phyloP scores from a whole-genome alignment of 2,329 filamentous ascomycete genomes.

The Neoascochyta sp. region DNA sequence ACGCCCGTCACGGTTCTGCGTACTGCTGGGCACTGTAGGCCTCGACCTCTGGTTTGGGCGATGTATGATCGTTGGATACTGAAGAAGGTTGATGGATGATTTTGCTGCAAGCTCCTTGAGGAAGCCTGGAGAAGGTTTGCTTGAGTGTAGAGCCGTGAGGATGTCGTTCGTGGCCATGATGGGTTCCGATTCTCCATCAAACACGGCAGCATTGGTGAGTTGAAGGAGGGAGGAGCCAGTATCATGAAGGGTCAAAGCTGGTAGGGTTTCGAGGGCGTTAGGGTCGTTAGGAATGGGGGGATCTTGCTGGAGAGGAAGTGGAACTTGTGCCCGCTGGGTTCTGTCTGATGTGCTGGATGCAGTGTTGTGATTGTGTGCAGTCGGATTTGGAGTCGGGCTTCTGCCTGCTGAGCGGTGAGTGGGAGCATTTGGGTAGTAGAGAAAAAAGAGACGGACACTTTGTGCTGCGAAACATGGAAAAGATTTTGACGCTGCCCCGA shows the following conservation, averaged over 20 bases:
- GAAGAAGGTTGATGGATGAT: conserved; percentile 23
- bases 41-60: conserved; percentile 27
- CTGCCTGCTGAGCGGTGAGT: conserved; percentile 1
- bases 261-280: conserved; percentile 8
- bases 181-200: conserved; percentile 37
- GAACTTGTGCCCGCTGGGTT: conserved; percentile 11
- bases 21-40: conserved; percentile 20
- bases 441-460: conserved; percentile 20
- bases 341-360: conserved; percentile 10
- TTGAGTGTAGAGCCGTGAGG: conserved; percentile 17
- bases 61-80: conserved; percentile 33
- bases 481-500: conserved; percentile 30
- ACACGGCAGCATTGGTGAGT: conserved; percentile 24
- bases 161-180: conserved; percentile 10
- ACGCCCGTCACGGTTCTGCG: background rate
- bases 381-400: no score
- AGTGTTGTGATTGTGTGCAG: no score
- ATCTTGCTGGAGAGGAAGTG: conserved; percentile 3
- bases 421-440: background rate
- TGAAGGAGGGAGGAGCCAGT: conserved; percentile 19
- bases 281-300: conserved; percentile 12
- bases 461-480: conserved; percentile 33
- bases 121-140: conserved; percentile 29
- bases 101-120: conserved; percentile 24
- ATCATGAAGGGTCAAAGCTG: conserved; percentile 11